Percentiles rank a stretch among this genome's conserved stretches.
These are phyloP conservation scores for Rosa persica DNA, from an alignment of 306 rosid genomes.

Conservation along the genomic window DNA sequence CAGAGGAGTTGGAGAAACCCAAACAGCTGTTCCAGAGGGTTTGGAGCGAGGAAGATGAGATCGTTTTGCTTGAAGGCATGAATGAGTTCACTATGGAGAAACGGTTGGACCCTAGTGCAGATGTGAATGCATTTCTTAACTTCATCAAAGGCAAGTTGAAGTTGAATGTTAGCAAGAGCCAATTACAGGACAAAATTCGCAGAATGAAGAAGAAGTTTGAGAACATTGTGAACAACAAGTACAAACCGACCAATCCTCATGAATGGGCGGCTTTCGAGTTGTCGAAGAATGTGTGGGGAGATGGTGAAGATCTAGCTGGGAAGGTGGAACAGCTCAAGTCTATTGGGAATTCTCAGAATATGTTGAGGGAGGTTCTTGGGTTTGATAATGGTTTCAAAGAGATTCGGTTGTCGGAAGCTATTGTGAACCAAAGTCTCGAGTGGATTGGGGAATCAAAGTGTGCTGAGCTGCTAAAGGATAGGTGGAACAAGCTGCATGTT, in stretches of 20 bases:
- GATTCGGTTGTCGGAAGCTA: conserved; percentile 24
- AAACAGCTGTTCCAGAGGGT: too few species aligned
- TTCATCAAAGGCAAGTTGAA: conserved; percentile 43
- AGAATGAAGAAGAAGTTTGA: conserved; percentile 57
- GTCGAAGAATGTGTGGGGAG: conserved; percentile 57
- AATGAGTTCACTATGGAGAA: conserved; percentile 32
- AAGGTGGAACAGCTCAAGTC: neutral
- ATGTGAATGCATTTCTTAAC: conserved; percentile 34
- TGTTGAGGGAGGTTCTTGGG: conserved; percentile 10
- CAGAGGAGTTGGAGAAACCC: too few species aligned
- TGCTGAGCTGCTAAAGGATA: conserved; percentile 42
- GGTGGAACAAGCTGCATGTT: conserved; percentile 47
- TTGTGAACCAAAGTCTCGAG: conserved; percentile 36
- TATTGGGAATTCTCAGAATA: neutral
- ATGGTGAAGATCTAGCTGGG: conserved; percentile 16
- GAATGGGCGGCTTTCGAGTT: conserved; percentile 43
- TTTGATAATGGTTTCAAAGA: conserved; percentile 22
- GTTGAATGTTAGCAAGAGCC: conserved; percentile 30
- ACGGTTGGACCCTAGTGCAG: conserved; percentile 32
- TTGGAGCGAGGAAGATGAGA: conserved; percentile 38
- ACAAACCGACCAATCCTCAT: conserved; percentile 33
- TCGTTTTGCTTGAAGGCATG: conserved; percentile 43
- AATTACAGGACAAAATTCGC: conserved; percentile 50
- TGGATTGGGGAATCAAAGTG: conserved; percentile 36
- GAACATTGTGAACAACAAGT: conserved; percentile 33